A percentile compares a stretch with the other conserved stretches of the same genome.
These are phyloP conservation scores for Xylona heveae DNA, from an alignment of 495 filamentous ascomycete genomes.

Conservation along the genomic window DNA sequence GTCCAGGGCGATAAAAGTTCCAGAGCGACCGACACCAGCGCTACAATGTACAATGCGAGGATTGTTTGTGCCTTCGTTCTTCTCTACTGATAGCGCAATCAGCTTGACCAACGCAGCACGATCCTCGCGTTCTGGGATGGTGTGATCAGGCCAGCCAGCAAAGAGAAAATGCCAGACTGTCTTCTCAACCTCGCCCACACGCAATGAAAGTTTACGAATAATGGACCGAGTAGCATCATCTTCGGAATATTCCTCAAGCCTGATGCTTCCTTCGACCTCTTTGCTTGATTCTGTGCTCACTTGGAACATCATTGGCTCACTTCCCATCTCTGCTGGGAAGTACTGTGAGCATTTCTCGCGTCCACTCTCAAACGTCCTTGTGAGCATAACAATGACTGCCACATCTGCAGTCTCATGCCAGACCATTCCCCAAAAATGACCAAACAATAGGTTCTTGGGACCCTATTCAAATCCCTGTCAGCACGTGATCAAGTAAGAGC, in stretches of 20 bases:
- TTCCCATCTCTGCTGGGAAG: conserved; percentile 35
- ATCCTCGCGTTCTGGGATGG: conserved; percentile 63
- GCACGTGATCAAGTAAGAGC: background rate
- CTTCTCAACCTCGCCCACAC: conserved; percentile 37
- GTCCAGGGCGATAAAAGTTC: conserved; percentile 90
- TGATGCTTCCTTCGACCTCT: conserved; percentile 32
- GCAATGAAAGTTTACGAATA: conserved; percentile 31
- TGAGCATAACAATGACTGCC: conserved; percentile 88
- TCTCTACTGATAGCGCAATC: conserved; percentile 50
- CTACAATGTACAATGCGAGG: conserved; percentile 86
- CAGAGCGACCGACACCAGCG: conserved; percentile 82
- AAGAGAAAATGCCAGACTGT: conserved; percentile 81
- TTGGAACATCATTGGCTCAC: conserved; percentile 31
- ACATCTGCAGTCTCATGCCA: conserved; percentile 62
- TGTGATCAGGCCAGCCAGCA: conserved; percentile 84
- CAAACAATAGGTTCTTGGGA: conserved; percentile 46
- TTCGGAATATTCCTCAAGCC: conserved; percentile 23
- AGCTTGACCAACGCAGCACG: conserved; percentile 58
- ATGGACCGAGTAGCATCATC: conserved; percentile 29
- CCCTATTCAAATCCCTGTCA: too few relatives aligned
- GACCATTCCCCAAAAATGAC: conserved; percentile 92
- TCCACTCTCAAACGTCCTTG: conserved; percentile 64
- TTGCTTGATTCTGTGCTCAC: conserved; percentile 38
- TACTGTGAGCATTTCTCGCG: conserved; percentile 85
- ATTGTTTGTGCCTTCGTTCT: conserved; percentile 38